phyloP scores from a whole-genome alignment of 1,284 basidiomycete species.

The Apiotrichum montevideense region DNA sequence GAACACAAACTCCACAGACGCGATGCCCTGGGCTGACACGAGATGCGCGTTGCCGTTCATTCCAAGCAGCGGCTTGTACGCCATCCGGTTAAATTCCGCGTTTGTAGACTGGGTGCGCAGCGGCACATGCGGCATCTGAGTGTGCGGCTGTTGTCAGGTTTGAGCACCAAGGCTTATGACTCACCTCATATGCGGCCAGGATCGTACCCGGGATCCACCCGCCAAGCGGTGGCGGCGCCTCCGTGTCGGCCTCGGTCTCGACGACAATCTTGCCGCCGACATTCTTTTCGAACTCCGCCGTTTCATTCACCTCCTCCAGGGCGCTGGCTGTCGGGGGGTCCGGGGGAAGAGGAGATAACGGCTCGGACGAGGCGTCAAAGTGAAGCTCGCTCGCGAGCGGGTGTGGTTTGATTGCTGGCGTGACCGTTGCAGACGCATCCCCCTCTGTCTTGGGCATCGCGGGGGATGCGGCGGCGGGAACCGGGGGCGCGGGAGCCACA shows the following conservation, averaged over 20 bases:
- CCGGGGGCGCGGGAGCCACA: neutral
- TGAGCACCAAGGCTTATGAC: constrained; percentile 2
- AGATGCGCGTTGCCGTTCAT: constrained; percentile 8
- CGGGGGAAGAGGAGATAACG: constrained; percentile 13
- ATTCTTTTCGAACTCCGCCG: constrained; percentile 2
- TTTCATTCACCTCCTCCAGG: constrained; percentile 4
- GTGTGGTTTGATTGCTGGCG: constrained; percentile 4
- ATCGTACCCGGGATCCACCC: constrained; percentile 29
- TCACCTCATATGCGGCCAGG: constrained; percentile 38
- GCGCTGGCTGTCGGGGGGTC: constrained; percentile 3
- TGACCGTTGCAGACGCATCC: neutral
- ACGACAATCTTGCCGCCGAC: constrained; percentile 25
- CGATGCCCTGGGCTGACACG: constrained; percentile 21
- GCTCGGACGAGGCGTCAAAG: constrained; percentile 12
- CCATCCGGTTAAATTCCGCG: constrained; percentile 21
- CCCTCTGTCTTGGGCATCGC: neutral
- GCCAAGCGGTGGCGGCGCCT: constrained; percentile 14
- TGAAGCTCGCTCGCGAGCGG: constrained; percentile 17
- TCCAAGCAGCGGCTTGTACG: constrained; percentile 28
- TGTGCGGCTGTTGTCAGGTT: constrained; percentile 34
- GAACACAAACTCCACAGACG: constrained; percentile 42
- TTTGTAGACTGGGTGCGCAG: constrained; percentile 36
- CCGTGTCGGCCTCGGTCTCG: constrained; percentile 17
- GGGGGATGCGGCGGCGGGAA: too few relatives aligned
- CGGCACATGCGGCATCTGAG: constrained; percentile 43